Conservation (phyloP, 768 basidiomycete genomes). For the Rhodotorula paludigena region DNA sequence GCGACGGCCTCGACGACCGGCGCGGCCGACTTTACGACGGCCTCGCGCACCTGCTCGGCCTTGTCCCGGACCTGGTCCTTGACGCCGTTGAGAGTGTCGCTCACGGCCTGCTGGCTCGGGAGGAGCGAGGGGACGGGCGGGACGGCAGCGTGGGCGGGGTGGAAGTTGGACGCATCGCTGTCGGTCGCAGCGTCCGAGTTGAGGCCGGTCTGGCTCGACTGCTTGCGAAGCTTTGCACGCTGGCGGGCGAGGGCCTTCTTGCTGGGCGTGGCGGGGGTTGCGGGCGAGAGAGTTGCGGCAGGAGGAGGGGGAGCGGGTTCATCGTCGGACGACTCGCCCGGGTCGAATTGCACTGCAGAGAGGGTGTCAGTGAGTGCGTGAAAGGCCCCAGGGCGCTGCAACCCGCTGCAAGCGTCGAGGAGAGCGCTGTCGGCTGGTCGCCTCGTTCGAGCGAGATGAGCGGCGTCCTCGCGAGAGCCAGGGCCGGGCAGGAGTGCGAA, state of each 20-base stretch:
- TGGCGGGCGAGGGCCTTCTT: conserved; percentile 33
- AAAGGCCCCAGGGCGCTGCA: no score
- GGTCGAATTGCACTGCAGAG: conserved; percentile 16
- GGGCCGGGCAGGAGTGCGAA: no score
- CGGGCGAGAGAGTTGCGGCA: conserved; percentile 1
- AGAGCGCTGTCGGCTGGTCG: no score
- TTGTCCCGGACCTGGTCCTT: neutral
- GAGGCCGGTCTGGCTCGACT: conserved; percentile 15
- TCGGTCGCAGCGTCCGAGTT: conserved; percentile 1
- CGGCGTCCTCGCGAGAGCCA: no score
- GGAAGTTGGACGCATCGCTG: conserved; percentile 18
- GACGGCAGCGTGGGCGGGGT: conserved; percentile 1
- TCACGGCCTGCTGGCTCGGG: neutral
- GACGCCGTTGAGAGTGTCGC: neutral
- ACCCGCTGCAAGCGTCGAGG: no score
- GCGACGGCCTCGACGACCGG: neutral
- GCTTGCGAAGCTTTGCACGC: conserved; percentile 30
- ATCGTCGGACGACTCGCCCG: conserved; percentile 14
- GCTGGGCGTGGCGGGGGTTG: conserved; percentile 12
- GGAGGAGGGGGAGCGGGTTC: conserved; percentile 6
- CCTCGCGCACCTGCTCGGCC: neutral
- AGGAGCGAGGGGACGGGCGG: conserved; percentile 27
- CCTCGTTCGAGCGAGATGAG: no score
- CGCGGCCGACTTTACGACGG: neutral
- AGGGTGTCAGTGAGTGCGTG: neutral